Conservation (phyloP, 108 stramenopile species). For the Nitzschia inconspicua region DNA sequence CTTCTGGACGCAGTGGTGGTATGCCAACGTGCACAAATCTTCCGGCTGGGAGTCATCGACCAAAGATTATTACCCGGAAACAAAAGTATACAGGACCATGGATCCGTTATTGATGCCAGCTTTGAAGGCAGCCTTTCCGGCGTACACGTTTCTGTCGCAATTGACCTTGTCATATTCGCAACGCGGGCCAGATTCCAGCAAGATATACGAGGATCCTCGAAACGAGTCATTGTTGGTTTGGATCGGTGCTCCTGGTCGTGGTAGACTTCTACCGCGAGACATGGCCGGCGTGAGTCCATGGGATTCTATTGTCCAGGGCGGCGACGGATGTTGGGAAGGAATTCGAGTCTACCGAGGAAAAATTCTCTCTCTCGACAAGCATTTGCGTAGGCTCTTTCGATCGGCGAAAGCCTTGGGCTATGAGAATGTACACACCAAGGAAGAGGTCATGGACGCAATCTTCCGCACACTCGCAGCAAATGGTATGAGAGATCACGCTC, state of each 20-base stretch:
- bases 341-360: conserved; percentile 84
- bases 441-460: conserved; percentile 83
- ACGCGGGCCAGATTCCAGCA: conserved; percentile 56
- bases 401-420: conserved; percentile 91
- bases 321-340: conserved; percentile 92
- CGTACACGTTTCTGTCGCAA: conserved; percentile 56
- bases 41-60: conserved; percentile 55
- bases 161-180: conserved; percentile 36
- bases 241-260: conserved; percentile 67
- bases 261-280: conserved; percentile 63
- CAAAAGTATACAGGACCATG: conserved; percentile 50
- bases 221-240: conserved; percentile 86
- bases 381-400: conserved; percentile 79
- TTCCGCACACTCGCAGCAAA: conserved; percentile 91
- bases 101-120: conserved; percentile 53
- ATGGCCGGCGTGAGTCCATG: conserved; percentile 76
- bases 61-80: conserved; percentile 8
- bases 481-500: conserved; percentile 89
- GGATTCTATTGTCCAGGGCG: conserved; percentile 93
- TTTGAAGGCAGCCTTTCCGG: conserved; percentile 62
- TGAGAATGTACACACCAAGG: conserved; percentile 73
- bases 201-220: conserved; percentile 78
- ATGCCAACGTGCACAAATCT: conserved; percentile 70
- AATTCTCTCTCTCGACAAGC: conserved; percentile 81
- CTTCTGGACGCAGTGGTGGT: conserved; percentile 67